phyloP scores from a whole-genome alignment of 345 rosid genomes.

The Acer campestre region DNA sequence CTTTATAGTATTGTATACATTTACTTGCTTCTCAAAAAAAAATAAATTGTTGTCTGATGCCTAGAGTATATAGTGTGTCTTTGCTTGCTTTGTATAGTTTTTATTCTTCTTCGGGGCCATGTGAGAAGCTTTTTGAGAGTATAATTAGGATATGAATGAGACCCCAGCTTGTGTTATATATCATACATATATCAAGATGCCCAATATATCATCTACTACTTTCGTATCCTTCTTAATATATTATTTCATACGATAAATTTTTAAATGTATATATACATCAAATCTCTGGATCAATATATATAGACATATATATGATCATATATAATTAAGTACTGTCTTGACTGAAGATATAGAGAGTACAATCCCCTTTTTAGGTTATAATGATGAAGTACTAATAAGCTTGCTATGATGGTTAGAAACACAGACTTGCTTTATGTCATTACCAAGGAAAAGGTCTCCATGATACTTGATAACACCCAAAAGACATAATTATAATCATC shows the following conservation, averaged over 20 bases:
- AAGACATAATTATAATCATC: neutral
- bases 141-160: conserved; percentile 8
- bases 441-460: conserved; percentile 31
- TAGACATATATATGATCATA: neutral
- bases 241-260: no score
- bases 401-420: conserved; percentile 17
- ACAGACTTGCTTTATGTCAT: conserved; percentile 27
- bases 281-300: neutral
- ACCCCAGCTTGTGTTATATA: conserved; percentile 21
- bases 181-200: neutral
- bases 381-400: conserved; percentile 6
- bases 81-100: conserved; percentile 15
- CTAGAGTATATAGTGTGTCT: conserved; percentile 3
- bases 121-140: conserved; percentile 30
- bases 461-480: conserved; percentile 16
- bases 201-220: conserved; percentile 8
- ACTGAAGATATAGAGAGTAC: conserved; percentile 12
- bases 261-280: no score
- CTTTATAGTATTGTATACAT: conserved; percentile 1
- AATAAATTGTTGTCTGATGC: neutral
- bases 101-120: conserved; percentile 22
- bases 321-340: neutral
- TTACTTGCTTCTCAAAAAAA: neutral
- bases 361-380: conserved; percentile 18
- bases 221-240: neutral